A percentile compares a stretch with the other conserved stretches of the same genome.
Conservation (phyloP, 805 yeast genomes). For the Candida broadrunensis region DNA sequence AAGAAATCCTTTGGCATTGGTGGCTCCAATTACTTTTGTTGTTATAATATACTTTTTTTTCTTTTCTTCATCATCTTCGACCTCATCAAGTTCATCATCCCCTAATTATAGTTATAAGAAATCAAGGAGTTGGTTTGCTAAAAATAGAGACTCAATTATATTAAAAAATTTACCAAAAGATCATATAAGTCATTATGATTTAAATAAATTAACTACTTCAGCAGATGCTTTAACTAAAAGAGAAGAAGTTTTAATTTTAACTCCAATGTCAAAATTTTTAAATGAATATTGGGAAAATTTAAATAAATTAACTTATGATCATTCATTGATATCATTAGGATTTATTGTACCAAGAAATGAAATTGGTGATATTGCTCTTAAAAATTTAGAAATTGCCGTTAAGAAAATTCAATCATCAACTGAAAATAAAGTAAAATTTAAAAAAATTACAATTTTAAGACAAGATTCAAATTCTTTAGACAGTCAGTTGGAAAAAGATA, state of each 20-base stretch:
- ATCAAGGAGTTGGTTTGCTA: slow-evolving; percentile 46
- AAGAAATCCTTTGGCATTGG: slow-evolving; percentile 51
- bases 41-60: slow-evolving; percentile 42
- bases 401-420: slow-evolving; percentile 65
- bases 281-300: slow-evolving; percentile 87
- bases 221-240: slow-evolving; percentile 68
- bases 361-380: slow-evolving; percentile 80
- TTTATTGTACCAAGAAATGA: slow-evolving; percentile 82
- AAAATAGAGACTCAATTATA: slow-evolving; percentile 50
- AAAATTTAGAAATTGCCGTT: slow-evolving; percentile 69
- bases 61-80: slow-evolving; percentile 19
- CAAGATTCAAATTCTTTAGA: slow-evolving; percentile 82
- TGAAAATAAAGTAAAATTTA: slow-evolving; percentile 59
- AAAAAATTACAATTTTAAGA: slow-evolving; percentile 82
- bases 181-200: slow-evolving; percentile 79
- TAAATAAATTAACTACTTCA: slow-evolving; percentile 73
- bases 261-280: slow-evolving; percentile 88
- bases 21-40: slow-evolving; percentile 46
- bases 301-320: slow-evolving; percentile 73
- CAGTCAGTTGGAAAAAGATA: slow-evolving; percentile 76
- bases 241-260: slow-evolving; percentile 80
- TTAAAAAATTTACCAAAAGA: slow-evolving; percentile 65
- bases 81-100: slow-evolving; percentile 11
- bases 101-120: slow-evolving; percentile 48
- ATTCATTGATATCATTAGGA: slow-evolving; percentile 81